phyloP scores from a whole-genome alignment of 78 protist species.

The Dictyostelium firmibasis region DNA sequence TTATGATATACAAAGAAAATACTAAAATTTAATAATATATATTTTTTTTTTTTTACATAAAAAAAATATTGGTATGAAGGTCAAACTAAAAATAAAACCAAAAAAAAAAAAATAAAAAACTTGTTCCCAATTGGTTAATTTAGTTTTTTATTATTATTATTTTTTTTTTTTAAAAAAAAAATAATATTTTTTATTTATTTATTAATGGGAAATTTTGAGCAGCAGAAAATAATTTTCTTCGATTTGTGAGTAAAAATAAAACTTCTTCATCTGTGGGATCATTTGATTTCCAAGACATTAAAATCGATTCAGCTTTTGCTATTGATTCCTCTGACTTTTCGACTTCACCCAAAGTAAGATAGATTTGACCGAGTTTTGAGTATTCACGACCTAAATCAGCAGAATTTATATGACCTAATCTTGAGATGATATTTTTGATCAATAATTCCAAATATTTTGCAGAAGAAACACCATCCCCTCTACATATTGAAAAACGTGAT shows the following conservation, averaged over 20 bases:
- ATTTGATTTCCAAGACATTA: slow-evolving; percentile 37
- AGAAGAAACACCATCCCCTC: neutral
- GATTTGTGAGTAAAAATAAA: slow-evolving; percentile 8
- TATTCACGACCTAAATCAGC: slow-evolving; percentile 44
- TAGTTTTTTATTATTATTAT: neutral
- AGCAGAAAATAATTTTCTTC: slow-evolving; percentile 5
- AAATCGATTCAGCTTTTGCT: slow-evolving; percentile 4
- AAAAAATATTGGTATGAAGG: too few relatives aligned
- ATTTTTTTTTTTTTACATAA: too few relatives aligned
- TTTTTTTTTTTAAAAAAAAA: neutral
- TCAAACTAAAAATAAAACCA: too few relatives aligned
- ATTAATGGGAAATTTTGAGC: neutral
- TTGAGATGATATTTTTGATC: neutral
- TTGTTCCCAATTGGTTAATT: neutral
- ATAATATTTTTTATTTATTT: neutral
- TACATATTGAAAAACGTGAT: slow-evolving; percentile 12
- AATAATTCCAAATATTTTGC: slow-evolving; percentile 16
- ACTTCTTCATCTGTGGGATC: slow-evolving; percentile 53
- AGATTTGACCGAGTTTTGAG: slow-evolving; percentile 40
- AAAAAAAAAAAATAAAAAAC: too few relatives aligned
- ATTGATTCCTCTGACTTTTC: slow-evolving; percentile 38
- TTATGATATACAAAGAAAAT: too few relatives aligned
- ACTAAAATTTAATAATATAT: too few relatives aligned
- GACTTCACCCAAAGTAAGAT: slow-evolving; percentile 43
- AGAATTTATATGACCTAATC: slow-evolving; percentile 31